Percentiles rank a stretch among this genome's conserved stretches.
These are phyloP conservation scores for Suillus hirtellus DNA, from an alignment of 768 basidiomycete species.

Conservation along the genomic window DNA sequence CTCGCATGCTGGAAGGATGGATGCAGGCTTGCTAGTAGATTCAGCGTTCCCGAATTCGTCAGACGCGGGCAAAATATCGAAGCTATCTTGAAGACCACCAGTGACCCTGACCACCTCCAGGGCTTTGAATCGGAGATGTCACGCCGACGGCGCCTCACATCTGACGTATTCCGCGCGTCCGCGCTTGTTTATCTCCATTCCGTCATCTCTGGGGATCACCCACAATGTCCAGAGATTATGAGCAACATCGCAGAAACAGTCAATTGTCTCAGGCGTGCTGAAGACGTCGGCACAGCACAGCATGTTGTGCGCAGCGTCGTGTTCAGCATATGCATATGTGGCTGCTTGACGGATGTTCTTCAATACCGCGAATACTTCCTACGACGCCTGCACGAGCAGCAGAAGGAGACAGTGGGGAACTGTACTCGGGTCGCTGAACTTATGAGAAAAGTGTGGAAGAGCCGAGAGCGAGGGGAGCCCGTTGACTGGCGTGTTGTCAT, in stretches of 20 bases:
- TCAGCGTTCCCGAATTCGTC: slow-evolving; percentile 64
- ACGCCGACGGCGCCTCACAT: slow-evolving; percentile 45
- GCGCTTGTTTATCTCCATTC: slow-evolving; percentile 77
- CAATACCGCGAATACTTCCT: slow-evolving; percentile 44
- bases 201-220: slow-evolving; percentile 73
- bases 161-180: slow-evolving; percentile 71
- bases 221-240: slow-evolving; percentile 62
- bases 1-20: slow-evolving; percentile 69
- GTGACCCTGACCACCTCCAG: background rate
- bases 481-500: slow-evolving; percentile 67
- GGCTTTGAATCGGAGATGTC: slow-evolving; percentile 11
- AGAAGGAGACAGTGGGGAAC: slow-evolving; percentile 62
- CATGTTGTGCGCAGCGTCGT: slow-evolving; percentile 77
- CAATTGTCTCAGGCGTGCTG: slow-evolving; percentile 42
- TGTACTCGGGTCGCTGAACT: slow-evolving; percentile 52
- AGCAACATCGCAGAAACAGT: slow-evolving; percentile 56
- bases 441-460: slow-evolving; percentile 59
- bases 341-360: slow-evolving; percentile 60
- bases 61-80: slow-evolving; percentile 54
- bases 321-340: slow-evolving; percentile 74
- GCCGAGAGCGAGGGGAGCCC: slow-evolving; percentile 36
- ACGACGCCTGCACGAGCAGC: slow-evolving; percentile 50
- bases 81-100: slow-evolving; percentile 24
- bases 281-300: slow-evolving; percentile 40
- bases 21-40: slow-evolving; percentile 39